Evolutionary conservation across 2,329 filamentous ascomycete genomes (phyloP).

Genomic region (Byssochlamys sp.): DNA sequence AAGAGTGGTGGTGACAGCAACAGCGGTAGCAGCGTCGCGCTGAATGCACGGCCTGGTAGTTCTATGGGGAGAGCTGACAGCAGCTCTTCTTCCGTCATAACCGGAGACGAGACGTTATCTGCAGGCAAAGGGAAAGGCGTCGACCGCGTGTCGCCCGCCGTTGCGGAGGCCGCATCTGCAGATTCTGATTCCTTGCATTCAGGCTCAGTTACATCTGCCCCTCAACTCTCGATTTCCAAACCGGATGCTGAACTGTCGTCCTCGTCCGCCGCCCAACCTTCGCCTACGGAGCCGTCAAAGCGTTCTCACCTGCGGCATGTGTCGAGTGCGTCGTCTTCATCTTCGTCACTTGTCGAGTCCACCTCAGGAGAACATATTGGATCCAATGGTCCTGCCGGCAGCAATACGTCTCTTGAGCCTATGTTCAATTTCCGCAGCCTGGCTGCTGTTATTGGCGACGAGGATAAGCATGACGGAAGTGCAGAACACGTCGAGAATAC

Average conservation of each 20-base stretch:
- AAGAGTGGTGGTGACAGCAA: conserved; percentile 47
- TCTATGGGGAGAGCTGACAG: conserved; percentile 27
- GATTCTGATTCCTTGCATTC: conserved; percentile 24
- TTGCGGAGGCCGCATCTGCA: conserved; percentile 6
- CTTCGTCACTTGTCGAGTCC: conserved; percentile 66
- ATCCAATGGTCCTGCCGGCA: conserved; percentile 43
- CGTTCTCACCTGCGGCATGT: conserved; percentile 69
- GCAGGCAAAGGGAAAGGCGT: conserved; percentile 60
- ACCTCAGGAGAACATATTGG: conserved; percentile 29
- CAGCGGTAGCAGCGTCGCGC: conserved; percentile 55
- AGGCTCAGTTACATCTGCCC: conserved; percentile 14
- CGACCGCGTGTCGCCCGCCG: conserved; percentile 41
- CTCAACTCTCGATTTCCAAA: conserved; percentile 2
- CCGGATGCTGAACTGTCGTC: conserved; percentile 11
- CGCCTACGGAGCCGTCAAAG: conserved; percentile 44
- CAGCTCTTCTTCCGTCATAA: conserved; percentile 27
- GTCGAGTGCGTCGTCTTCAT: conserved; percentile 75
- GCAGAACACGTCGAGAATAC: conserved; percentile 31
- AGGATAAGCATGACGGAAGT: conserved; percentile 40
- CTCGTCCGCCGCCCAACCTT: conserved; percentile 34
- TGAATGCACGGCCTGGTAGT: conserved; percentile 36
- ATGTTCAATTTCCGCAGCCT: conserved; percentile 89
- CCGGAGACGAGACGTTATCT: conserved; percentile 25
- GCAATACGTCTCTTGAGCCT: conserved; percentile 53
- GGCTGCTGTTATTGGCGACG: conserved; percentile 68